Percentiles rank a stretch among this genome's conserved stretches.
phyloP scores from a whole-genome alignment of 805 yeast genomes.

The Pichia ethanolica region DNA sequence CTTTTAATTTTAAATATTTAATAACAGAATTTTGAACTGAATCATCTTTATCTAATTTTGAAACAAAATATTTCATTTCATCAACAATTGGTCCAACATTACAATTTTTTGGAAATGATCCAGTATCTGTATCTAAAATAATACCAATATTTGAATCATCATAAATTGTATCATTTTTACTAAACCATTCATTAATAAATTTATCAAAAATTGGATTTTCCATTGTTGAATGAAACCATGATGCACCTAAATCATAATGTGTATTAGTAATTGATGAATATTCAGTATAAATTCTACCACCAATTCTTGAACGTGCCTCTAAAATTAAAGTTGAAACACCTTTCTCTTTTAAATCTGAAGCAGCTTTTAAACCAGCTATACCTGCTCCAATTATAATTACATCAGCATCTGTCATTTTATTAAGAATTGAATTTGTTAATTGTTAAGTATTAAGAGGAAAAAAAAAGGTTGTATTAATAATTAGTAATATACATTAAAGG shows the following conservation, averaged over 20 bases:
- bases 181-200: constrained; percentile 19
- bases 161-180: constrained; percentile 17
- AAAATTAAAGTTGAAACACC: constrained; percentile 33
- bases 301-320: constrained; percentile 41
- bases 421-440: neutral
- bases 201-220: constrained; percentile 33
- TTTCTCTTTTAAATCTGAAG: constrained; percentile 28
- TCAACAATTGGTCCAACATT: constrained; percentile 30
- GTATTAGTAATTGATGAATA: constrained; percentile 18
- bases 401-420: constrained; percentile 7
- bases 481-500: no score
- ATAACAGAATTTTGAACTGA: constrained; percentile 21
- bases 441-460: no score
- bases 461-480: no score
- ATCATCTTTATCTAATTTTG: constrained; percentile 27
- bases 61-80: constrained; percentile 22
- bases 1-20: constrained; percentile 18
- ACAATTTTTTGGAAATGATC: constrained; percentile 16
- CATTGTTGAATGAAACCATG: constrained; percentile 47
- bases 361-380: constrained; percentile 45
- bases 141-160: constrained; percentile 22
- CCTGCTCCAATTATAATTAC: constrained; percentile 47
- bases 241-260: constrained; percentile 43
- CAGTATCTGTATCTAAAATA: constrained; percentile 5
- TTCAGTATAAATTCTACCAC: constrained; percentile 36